Evolutionary conservation across 805 yeast species (phyloP).

Genomic region (Blastobotrys parvus): DNA sequence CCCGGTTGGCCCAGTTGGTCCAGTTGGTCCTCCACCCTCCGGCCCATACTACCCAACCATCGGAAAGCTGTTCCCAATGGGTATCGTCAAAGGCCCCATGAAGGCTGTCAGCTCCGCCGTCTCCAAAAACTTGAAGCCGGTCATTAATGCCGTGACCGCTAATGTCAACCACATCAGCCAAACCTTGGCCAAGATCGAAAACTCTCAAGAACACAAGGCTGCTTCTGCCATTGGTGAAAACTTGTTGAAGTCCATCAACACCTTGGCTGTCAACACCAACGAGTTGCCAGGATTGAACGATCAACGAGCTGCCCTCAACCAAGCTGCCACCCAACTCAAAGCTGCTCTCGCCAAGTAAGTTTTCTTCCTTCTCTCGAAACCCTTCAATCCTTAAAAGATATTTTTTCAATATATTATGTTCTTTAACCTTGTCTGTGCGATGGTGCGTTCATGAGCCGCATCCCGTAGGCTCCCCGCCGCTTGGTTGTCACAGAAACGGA

Average conservation of each 20-base stretch:
- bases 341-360: not conserved
- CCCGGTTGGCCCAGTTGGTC: no score
- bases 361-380: no score
- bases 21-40: no score
- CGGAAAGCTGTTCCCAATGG: constrained; percentile 1
- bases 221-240: no score
- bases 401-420: no score
- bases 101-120: not conserved
- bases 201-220: not conserved
- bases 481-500: no score
- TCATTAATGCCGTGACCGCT: not conserved
- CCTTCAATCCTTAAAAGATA: no score
- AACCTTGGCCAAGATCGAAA: not conserved
- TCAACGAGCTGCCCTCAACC: not conserved
- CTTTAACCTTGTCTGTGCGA: no score
- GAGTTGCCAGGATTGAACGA: not conserved
- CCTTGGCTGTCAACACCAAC: not conserved
- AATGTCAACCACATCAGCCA: not conserved
- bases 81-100: not conserved
- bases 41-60: not conserved
- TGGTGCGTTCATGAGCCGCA: no score
- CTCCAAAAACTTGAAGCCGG: not conserved
- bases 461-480: no score
- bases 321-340: not conserved
- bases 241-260: not conserved